phyloP scores from a whole-genome alignment of 2,329 filamentous ascomycete species.

The Colletotrichum sp. region DNA sequence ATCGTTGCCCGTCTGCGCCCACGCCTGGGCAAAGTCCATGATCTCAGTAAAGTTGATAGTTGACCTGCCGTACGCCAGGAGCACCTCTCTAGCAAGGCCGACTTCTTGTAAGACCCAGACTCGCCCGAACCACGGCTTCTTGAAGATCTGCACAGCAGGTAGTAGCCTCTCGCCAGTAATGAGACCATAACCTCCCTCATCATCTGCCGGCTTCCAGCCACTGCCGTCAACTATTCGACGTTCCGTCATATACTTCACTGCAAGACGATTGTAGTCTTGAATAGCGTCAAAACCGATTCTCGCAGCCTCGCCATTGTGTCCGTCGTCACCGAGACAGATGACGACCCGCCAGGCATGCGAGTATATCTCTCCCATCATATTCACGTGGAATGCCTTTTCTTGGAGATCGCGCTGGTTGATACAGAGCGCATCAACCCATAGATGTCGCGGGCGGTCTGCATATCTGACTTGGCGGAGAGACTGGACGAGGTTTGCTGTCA shows the following conservation, averaged over 20 bases:
- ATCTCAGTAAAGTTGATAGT: neutral
- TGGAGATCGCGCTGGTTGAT: neutral
- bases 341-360: neutral
- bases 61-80: neutral
- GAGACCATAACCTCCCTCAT: neutral
- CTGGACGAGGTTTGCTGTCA: neutral
- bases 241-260: neutral
- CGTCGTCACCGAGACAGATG: neutral
- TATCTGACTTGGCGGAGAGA: neutral
- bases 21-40: neutral
- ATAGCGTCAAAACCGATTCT: neutral
- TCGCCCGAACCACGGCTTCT: neutral
- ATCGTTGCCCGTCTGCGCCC: neutral
- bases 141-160: neutral
- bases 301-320: neutral
- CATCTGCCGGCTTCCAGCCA: neutral
- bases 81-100: neutral
- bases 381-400: neutral
- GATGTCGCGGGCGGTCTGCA: neutral
- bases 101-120: conserved; percentile 12
- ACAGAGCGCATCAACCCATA: neutral
- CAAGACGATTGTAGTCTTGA: neutral
- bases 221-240: neutral
- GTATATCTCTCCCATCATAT: neutral
- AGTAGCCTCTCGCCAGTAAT: neutral